Percentiles rank a stretch among this genome's conserved stretches.
Conservation (phyloP, 768 basidiomycete genomes). For the Boletus rex-veris region DNA sequence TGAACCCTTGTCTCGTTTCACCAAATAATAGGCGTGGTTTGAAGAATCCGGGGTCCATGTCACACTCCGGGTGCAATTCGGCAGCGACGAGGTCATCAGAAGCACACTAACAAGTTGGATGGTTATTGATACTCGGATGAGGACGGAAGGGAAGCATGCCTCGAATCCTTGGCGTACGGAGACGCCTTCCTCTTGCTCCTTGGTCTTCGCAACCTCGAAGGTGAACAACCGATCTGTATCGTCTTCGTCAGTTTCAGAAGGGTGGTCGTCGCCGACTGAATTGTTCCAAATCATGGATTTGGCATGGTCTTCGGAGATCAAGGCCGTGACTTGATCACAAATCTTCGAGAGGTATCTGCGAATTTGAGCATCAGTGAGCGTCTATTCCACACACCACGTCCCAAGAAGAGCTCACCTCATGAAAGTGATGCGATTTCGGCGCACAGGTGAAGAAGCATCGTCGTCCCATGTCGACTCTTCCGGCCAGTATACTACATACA, state of each 20-base stretch:
- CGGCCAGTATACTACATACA: constrained; percentile 60
- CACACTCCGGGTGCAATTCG: constrained; percentile 20
- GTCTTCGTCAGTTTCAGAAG: constrained; percentile 33
- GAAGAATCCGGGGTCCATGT: constrained; percentile 20
- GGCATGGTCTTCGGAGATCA: constrained; percentile 48
- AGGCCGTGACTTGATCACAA: constrained; percentile 48
- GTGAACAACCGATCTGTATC: constrained; percentile 50
- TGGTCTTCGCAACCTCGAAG: constrained; percentile 54
- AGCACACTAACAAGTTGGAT: constrained; percentile 3
- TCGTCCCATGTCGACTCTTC: constrained; percentile 59
- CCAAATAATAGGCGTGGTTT: constrained; percentile 36
- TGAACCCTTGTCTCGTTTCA: constrained; percentile 42
- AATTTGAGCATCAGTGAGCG: neutral
- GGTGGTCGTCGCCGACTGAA: constrained; percentile 25
- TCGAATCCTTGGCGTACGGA: constrained; percentile 42
- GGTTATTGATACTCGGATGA: neutral
- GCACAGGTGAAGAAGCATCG: constrained; percentile 42
- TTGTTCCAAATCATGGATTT: constrained; percentile 43
- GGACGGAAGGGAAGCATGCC: constrained; percentile 24
- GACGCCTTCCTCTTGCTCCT: constrained; percentile 55
- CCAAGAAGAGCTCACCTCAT: constrained; percentile 42
- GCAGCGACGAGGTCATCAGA: constrained; percentile 18
- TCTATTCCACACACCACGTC: neutral
- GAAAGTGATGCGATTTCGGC: constrained; percentile 54
- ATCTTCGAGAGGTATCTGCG: constrained; percentile 57